Conservation (phyloP, 2,329 filamentous ascomycete genomes). For the Tolypocladium pustulatum region DNA sequence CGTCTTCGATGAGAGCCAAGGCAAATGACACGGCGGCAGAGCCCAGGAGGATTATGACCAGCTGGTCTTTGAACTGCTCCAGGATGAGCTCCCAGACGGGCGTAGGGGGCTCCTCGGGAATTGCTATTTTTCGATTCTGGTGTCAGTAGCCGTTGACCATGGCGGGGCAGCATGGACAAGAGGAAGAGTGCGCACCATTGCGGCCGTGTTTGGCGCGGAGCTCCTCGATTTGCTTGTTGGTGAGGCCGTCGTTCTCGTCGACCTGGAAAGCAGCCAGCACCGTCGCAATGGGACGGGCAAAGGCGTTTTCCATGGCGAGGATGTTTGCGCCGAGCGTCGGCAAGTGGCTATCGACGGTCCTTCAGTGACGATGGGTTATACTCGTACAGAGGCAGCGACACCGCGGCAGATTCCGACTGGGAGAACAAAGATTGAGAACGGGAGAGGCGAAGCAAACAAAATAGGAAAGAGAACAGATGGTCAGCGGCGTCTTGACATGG, state of each 20-base stretch:
- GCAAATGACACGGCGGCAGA: constrained; percentile 92
- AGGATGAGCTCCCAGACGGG: constrained; percentile 93
- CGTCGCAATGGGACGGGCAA: constrained; percentile 43
- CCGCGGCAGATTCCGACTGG: not conserved
- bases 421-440: constrained; percentile 5
- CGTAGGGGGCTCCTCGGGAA: constrained; percentile 83
- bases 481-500: constrained; percentile 16
- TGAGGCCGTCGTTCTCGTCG: constrained; percentile 43
- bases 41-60: constrained; percentile 87
- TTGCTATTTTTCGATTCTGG: constrained; percentile 27
- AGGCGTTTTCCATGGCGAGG: constrained; percentile 51
- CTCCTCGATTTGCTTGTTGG: constrained; percentile 45
- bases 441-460: constrained; percentile 6
- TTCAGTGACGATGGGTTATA: not conserved
- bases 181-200: constrained; percentile 45
- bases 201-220: constrained; percentile 50
- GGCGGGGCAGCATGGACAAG: not conserved
- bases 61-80: constrained; percentile 98
- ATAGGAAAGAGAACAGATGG: constrained; percentile 6
- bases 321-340: not conserved
- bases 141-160: constrained; percentile 6
- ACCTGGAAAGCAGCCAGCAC: constrained; percentile 51
- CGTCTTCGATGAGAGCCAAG: constrained; percentile 84
- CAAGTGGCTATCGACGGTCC: not conserved
- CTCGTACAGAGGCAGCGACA: not conserved